phyloP scores from a whole-genome alignment of 768 basidiomycete species.

The Pisolithus marmoratus region DNA sequence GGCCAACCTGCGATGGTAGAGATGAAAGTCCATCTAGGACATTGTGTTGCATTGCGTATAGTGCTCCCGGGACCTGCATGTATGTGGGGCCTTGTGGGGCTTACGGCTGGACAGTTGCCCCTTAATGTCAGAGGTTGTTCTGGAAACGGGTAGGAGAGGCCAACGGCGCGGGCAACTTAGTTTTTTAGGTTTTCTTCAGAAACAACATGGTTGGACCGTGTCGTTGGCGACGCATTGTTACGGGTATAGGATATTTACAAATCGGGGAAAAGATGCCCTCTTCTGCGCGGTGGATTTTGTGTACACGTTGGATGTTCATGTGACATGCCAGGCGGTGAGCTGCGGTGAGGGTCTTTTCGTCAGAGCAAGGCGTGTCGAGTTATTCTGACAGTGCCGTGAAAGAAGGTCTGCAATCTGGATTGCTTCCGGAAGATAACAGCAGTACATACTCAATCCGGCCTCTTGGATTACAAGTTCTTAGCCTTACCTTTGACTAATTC shows the following conservation, averaged over 20 bases:
- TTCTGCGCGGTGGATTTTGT: too few species aligned
- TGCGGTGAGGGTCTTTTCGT: too few species aligned
- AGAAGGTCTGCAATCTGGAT: constrained; percentile 12
- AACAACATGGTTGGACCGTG: neutral
- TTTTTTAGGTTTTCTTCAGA: constrained; percentile 1
- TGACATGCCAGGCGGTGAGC: constrained; percentile 20
- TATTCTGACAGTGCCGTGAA: constrained; percentile 18
- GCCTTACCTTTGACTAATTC: constrained; percentile 15
- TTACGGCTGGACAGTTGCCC: too few species aligned
- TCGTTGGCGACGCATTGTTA: constrained; percentile 20
- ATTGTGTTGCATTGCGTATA: constrained; percentile 18
- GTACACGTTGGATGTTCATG: too few species aligned
- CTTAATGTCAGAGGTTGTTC: too few species aligned
- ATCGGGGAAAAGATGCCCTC: too few species aligned
- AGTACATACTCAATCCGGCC: constrained; percentile 19
- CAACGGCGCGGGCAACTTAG: too few species aligned
- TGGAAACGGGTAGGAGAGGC: too few species aligned
- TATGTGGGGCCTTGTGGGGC: constrained; percentile 3
- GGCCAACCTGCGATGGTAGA: constrained; percentile 23
- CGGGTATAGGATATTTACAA: neutral
- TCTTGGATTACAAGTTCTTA: constrained; percentile 22
- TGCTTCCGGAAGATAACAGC: constrained; percentile 20
- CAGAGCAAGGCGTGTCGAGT: constrained; percentile 25
- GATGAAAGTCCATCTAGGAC: constrained; percentile 17
- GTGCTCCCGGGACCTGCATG: constrained; percentile 15